These are phyloP conservation scores for Chytriomyces confervae DNA, from an alignment of 192 early-diverging fungal genomes.

Conservation along the genomic window DNA sequence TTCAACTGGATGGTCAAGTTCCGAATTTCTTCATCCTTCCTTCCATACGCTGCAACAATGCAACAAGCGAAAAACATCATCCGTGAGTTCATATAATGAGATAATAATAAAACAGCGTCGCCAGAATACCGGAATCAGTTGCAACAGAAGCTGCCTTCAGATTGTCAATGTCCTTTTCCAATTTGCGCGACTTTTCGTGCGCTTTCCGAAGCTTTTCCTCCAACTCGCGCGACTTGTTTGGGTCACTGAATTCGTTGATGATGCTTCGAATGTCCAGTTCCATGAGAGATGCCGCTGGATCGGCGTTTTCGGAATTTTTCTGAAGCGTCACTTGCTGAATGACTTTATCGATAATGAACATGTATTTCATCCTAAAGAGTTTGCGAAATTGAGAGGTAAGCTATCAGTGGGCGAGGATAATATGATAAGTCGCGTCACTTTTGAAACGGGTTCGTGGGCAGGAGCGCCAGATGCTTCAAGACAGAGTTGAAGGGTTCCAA, in stretches of 20 bases:
- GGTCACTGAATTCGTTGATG: slow-evolving; percentile 46
- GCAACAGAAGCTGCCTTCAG: slow-evolving; percentile 27
- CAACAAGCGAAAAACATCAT: too few relatives aligned
- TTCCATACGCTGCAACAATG: slow-evolving; percentile 5
- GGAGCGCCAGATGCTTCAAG: slow-evolving; percentile 48
- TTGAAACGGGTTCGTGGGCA: slow-evolving; percentile 52
- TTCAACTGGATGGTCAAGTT: slow-evolving; percentile 29
- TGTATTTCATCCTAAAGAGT: slow-evolving; percentile 53
- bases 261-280: slow-evolving; percentile 48
- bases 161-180: slow-evolving; percentile 57
- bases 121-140: not conserved
- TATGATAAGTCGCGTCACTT: slow-evolving; percentile 22
- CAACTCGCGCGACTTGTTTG: slow-evolving; percentile 42
- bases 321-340: slow-evolving; percentile 56
- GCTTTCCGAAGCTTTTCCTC: slow-evolving; percentile 49
- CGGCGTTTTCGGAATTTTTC: slow-evolving; percentile 49
- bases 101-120: too few relatives aligned
- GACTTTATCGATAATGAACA: slow-evolving; percentile 59
- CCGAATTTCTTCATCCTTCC: slow-evolving; percentile 35
- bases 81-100: too few relatives aligned
- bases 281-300: slow-evolving; percentile 47
- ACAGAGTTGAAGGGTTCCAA: slow-evolving; percentile 37
- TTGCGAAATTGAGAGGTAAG: slow-evolving; percentile 14
- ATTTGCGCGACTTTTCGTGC: slow-evolving; percentile 45
- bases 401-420: not conserved